Evolutionary conservation across 2,329 filamentous ascomycete genomes (phyloP), one percentile per base, ranked within the genome.

Genomic region (Fusarium bactridioides): DNA sequence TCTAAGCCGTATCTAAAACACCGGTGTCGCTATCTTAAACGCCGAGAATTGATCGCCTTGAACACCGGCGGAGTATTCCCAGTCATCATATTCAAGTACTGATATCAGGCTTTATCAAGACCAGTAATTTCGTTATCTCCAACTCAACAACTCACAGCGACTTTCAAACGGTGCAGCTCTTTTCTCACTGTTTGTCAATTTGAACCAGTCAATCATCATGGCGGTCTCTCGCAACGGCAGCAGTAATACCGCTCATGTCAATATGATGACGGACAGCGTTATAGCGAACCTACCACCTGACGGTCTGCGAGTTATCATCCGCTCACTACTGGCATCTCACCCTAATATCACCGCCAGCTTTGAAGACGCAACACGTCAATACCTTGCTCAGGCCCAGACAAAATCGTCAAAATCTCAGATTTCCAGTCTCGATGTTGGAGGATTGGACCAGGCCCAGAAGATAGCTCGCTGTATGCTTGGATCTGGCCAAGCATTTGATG

Each of bases 131-230:
- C 13, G 13, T 53, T 38, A 53, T 53, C 33, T 53, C 7, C 1
- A 16, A 16, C 16, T 2, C 1, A 2, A 19, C 16, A 3, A 10
- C 3, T 13, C 4, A 33, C 1, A 7, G 13, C 13, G 11, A 23
- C 3, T 7, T 9, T 13, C 16, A 33, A 13, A 3, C 0, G 5
- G 18, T 10, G 0, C 1, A 15, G 0, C 3, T 4, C 2, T 44
- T 19, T 19, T 13, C 44, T 25, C 0, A 25, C 2, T 0, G 6
- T 16, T 10, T 23, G 1, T 4, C 10, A 47, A 10, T 48, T 11
- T 3, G 10, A 1, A 18, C 5, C 13, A 53, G 7, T 4, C 10
- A 11, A 18, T 3, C 7, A 51, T 2, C 0, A 59, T 59, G 56
- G 56, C 44, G 3, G 31, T 51, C 10, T 25, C 56, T 51, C n/a